Evolutionary conservation across 805 yeast species (phyloP).

Genomic region (Cyberlindnera petersonii): DNA sequence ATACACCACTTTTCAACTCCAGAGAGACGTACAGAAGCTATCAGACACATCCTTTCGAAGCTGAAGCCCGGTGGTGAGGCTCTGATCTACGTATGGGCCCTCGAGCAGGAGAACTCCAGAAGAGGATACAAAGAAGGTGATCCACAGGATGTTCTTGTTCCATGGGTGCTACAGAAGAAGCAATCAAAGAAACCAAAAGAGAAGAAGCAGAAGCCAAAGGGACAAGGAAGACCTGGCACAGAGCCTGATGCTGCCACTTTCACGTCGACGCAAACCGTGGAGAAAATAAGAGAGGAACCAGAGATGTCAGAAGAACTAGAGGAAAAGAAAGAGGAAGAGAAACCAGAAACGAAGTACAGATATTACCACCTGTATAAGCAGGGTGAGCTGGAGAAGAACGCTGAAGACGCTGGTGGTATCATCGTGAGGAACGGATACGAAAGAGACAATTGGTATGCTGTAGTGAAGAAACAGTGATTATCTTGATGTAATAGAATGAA

Average conservation of each 20-base stretch:
- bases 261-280: conserved; percentile 7
- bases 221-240: background rate
- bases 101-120: conserved; percentile 83
- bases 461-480: conserved; percentile 29
- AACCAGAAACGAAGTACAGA: conserved; percentile 59
- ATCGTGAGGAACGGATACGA: conserved; percentile 80
- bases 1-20: conserved; percentile 91
- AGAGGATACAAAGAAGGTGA: conserved; percentile 90
- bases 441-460: conserved; percentile 90
- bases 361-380: conserved; percentile 82
- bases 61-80: conserved; percentile 61
- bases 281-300: conserved; percentile 2
- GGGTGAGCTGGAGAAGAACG: conserved; percentile 80
- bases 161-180: conserved; percentile 78
- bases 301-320: conserved; percentile 17
- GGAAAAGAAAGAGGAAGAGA: conserved; percentile 22
- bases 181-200: conserved; percentile 33
- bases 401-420: conserved; percentile 62
- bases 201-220: conserved; percentile 4
- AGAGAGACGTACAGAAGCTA: conserved; percentile 74
- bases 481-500: background rate
- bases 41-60: conserved; percentile 59
- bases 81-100: conserved; percentile 92
- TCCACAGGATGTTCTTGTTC: conserved; percentile 91
- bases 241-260: background rate